Percentiles rank a stretch among this genome's conserved stretches.
These are phyloP conservation scores for Dendrocalamus sinicus DNA, from an alignment of 176 grass and related monocot species.

Conservation along the genomic window DNA sequence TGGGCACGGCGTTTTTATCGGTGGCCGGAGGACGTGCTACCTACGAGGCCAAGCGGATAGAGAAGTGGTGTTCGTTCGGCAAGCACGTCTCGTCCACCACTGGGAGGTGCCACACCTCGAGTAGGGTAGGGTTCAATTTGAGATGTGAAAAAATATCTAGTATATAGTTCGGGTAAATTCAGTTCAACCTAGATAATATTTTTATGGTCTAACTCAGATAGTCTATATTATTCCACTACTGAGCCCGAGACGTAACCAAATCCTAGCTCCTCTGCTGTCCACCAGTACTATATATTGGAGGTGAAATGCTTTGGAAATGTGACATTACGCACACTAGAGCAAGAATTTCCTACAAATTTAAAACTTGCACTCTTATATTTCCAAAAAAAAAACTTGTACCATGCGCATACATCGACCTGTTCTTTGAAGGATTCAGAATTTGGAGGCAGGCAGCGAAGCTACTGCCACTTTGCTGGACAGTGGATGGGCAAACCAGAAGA, in stretches of 20 bases:
- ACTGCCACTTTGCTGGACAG: background rate
- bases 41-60: background rate
- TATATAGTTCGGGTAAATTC: too few relatives aligned
- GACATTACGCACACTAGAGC: background rate
- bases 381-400: too few relatives aligned
- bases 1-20: constrained; percentile 3
- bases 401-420: background rate
- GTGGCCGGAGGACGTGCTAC: constrained; percentile 29
- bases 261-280: too few relatives aligned
- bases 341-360: background rate
- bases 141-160: too few relatives aligned
- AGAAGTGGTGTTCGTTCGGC: background rate
- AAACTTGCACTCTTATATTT: background rate
- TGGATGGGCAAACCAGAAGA: background rate
- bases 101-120: too few relatives aligned
- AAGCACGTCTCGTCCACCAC: background rate
- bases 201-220: too few relatives aligned
- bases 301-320: background rate
- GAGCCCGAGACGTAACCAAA: too few relatives aligned
- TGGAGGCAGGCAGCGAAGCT: background rate
- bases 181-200: too few relatives aligned
- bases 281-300: background rate
- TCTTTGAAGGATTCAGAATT: background rate
- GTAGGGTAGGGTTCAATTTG: too few relatives aligned
- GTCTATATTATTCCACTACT: too few relatives aligned